Evolutionary conservation across 2,329 filamentous ascomycete genomes (phyloP).

Genomic region (Fusarium kyushuense): DNA sequence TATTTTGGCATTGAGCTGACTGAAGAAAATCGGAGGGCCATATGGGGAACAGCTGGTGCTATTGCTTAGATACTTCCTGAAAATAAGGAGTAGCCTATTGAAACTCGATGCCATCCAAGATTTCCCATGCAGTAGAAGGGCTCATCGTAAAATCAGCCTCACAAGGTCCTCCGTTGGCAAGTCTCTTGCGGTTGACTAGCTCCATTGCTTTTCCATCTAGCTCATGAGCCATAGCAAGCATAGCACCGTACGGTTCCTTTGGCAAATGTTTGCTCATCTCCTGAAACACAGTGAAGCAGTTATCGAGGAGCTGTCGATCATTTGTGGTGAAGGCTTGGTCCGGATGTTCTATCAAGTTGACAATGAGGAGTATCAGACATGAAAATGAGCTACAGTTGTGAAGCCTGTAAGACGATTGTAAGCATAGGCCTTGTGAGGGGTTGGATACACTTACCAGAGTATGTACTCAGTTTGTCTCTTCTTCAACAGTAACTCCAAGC

Average conservation of each 20-base stretch:
- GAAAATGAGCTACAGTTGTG: slow-evolving; percentile 33
- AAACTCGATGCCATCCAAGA: slow-evolving; percentile 33
- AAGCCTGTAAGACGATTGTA: slow-evolving; percentile 20
- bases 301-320: slow-evolving; percentile 25
- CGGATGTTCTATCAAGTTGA: slow-evolving; percentile 43
- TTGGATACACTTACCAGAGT: slow-evolving; percentile 15
- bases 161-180: background rate
- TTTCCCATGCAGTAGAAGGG: slow-evolving; percentile 21
- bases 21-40: slow-evolving; percentile 10
- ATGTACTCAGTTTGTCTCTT: slow-evolving; percentile 28
- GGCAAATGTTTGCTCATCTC: background rate
- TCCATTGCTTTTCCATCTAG: slow-evolving; percentile 36
- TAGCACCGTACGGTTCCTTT: slow-evolving; percentile 5
- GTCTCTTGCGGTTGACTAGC: slow-evolving; percentile 14
- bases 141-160: slow-evolving; percentile 8
- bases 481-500: slow-evolving; percentile 20
- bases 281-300: slow-evolving; percentile 7
- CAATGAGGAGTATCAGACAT: slow-evolving; percentile 30
- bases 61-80: background rate
- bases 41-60: slow-evolving; percentile 16
- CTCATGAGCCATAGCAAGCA: slow-evolving; percentile 29
- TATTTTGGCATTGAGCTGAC: slow-evolving; percentile 23
- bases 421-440: fast-evolving
- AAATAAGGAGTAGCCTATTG: background rate
- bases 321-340: background rate